Base-by-base conservation (phyloP, 768 basidiomycete genomes). In the Lactarius trivialis region DNA sequence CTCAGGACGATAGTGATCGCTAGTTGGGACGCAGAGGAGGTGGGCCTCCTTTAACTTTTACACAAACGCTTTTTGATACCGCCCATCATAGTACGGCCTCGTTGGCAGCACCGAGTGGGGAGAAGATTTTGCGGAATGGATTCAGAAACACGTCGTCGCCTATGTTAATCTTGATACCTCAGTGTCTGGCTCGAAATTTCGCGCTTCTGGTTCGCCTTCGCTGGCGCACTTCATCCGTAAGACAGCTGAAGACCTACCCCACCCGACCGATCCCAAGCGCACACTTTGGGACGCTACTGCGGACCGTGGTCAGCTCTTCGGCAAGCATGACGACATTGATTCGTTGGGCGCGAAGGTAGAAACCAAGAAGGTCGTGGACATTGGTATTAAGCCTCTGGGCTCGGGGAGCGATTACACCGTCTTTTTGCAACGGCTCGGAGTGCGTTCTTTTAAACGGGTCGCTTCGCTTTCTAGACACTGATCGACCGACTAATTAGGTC, bases 341-440 rank as follows among this genome's bases (percentile, higher is more conserved):
- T 79, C 77, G 51, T 45, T 79, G 55, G 68, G 69, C 11, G 71
- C 75, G 57, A 79, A 81, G 67, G 71, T 77, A 24, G 68, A 73
- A 24, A 69, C 73, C 14, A 71, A 79, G 65, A 60, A n/a, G 2
- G 65, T 71, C 4, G 71, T 71, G 32, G 70, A 75, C 30, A 71
- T 75, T 11, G 81, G 79, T 21, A 73, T 93, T 37, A 41, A 45
- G 0, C 81, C 89, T 17, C 75, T 93, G n/a, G 92, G 92, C 43
- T 89, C 86, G 56, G 92, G 92, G 28, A 92, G 90, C 61, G 96
- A 98, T 73, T 98, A 81, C 67, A 97, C 95, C 0, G 88, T 92
- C 11, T 97, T 98, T 76, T 74, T 98, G 68, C 92, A 98, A 72
- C 78, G 85, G 45, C 77, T 85, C 56, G 88, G 88, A 2, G 81